A percentile compares a stretch with the other conserved stretches of the same genome.
These are phyloP conservation scores for Xanthoparmelia taractica DNA, from an alignment of 495 filamentous ascomycete genomes.

Conservation along the genomic window DNA sequence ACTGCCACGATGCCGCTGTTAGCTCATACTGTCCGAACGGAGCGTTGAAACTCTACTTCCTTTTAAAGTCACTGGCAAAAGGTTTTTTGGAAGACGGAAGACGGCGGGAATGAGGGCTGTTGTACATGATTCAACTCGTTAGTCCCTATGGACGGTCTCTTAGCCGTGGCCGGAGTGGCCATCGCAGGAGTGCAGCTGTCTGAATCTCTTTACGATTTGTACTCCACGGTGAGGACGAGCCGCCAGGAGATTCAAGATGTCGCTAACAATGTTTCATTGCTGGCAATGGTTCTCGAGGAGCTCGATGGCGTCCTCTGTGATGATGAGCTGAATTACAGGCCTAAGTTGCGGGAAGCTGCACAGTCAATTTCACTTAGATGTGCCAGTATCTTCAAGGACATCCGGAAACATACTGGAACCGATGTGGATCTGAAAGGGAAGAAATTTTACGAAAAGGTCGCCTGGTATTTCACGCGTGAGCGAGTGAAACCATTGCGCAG, in stretches of 20 bases:
- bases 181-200: conserved; percentile 1
- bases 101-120: no score
- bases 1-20: neutral
- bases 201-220: neutral
- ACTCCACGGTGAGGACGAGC: neutral
- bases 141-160: conserved; percentile 21
- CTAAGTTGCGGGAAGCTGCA: neutral
- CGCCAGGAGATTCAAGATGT: conserved; percentile 4
- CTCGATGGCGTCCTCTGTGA: neutral
- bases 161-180: neutral
- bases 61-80: no score
- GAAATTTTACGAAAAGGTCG: neutral
- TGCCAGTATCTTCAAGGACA: conserved; percentile 5
- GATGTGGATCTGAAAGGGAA: neutral
- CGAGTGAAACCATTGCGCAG: conserved; percentile 1
- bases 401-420: neutral
- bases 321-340: neutral
- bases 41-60: no score
- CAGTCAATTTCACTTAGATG: neutral
- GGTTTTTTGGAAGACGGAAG: no score
- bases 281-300: conserved; percentile 10
- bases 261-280: neutral
- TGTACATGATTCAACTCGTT: neutral
- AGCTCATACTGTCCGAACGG: neutral
- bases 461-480: conserved; percentile 2